Percentiles rank a stretch among this genome's conserved stretches.
Conservation (phyloP, 208 protist species). For the Trypanosoma conorhini region DNA sequence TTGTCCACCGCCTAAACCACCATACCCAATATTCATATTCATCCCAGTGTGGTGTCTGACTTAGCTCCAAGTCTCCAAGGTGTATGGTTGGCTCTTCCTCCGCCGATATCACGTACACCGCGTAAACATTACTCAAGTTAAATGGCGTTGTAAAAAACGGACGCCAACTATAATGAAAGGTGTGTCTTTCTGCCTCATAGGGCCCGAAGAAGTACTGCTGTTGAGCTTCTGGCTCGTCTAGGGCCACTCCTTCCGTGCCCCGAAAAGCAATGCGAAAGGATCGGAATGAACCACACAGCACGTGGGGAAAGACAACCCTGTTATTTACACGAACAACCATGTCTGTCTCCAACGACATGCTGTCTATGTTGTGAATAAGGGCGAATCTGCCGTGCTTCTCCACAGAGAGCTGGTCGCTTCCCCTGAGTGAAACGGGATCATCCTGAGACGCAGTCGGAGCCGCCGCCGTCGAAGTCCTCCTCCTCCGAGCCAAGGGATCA, state of each 20-base stretch:
- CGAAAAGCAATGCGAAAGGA: slow-evolving; percentile 63
- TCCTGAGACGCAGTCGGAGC: slow-evolving; percentile 5
- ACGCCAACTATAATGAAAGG: slow-evolving; percentile 72
- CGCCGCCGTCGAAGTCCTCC: no score
- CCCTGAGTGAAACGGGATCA: not conserved
- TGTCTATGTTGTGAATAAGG: slow-evolving; percentile 55
- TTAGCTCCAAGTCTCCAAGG: slow-evolving; percentile 35
- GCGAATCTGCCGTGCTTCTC: slow-evolving; percentile 38
- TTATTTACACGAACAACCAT: slow-evolving; percentile 43
- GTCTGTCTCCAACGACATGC: slow-evolving; percentile 51
- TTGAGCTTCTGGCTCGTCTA: slow-evolving; percentile 69
- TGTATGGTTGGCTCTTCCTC: slow-evolving; percentile 33
- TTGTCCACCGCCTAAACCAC: slow-evolving; percentile 46
- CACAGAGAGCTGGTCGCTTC: slow-evolving; percentile 29
- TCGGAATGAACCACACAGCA: slow-evolving; percentile 69
- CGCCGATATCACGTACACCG: slow-evolving; percentile 51
- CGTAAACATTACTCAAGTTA: slow-evolving; percentile 56
- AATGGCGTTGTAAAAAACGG: slow-evolving; percentile 52
- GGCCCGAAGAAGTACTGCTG: slow-evolving; percentile 78
- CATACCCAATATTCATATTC: slow-evolving; percentile 30
- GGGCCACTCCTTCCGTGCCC: slow-evolving; percentile 34
- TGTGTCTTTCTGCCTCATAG: slow-evolving; percentile 27
- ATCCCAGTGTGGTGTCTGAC: slow-evolving; percentile 17
- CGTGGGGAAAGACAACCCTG: slow-evolving; percentile 44
- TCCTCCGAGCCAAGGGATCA: slow-evolving; percentile 25